These are phyloP conservation scores for Trebouxia gelatinosa DNA, from an alignment of 163 green algal species.

Conservation along the genomic window DNA sequence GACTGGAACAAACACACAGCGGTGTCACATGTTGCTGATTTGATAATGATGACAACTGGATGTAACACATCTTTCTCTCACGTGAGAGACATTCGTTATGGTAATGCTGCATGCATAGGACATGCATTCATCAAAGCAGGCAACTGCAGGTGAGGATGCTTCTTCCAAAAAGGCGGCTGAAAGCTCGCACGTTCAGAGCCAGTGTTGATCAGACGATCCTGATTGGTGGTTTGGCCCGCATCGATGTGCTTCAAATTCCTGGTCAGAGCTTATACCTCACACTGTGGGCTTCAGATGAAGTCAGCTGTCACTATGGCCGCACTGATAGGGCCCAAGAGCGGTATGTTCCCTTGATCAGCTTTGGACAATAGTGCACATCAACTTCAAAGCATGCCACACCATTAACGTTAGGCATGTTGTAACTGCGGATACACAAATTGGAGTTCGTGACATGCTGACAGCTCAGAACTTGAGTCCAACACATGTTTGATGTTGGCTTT, in stretches of 20 bases:
- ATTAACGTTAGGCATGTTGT: background rate
- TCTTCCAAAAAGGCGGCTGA: conserved; percentile 68
- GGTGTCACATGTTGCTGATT: too few species aligned
- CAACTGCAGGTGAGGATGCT: conserved; percentile 61
- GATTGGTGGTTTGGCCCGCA: conserved; percentile 79
- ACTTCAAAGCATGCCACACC: background rate
- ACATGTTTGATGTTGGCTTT: too few species aligned
- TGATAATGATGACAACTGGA: too few species aligned
- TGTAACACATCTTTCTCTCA: too few species aligned
- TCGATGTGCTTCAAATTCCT: conserved; percentile 79
- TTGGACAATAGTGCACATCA: background rate
- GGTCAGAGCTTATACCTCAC: conserved; percentile 94
- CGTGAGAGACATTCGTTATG: too few species aligned
- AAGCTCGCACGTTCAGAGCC: conserved; percentile 88
- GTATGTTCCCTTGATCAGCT: conserved; percentile 26
- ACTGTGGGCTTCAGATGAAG: conserved; percentile 75
- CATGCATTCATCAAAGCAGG: background rate
- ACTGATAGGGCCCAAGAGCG: conserved; percentile 76
- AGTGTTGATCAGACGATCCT: conserved; percentile 70
- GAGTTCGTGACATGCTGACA: too few species aligned
- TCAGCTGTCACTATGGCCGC: conserved; percentile 89
- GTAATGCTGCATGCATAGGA: too few species aligned
- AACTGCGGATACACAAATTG: too few species aligned
- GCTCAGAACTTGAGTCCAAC: too few species aligned
- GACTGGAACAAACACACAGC: too few species aligned